Base-by-base conservation (phyloP, 1,284 basidiomycete species). In the Pseudomicrostroma phylloplanum region DNA sequence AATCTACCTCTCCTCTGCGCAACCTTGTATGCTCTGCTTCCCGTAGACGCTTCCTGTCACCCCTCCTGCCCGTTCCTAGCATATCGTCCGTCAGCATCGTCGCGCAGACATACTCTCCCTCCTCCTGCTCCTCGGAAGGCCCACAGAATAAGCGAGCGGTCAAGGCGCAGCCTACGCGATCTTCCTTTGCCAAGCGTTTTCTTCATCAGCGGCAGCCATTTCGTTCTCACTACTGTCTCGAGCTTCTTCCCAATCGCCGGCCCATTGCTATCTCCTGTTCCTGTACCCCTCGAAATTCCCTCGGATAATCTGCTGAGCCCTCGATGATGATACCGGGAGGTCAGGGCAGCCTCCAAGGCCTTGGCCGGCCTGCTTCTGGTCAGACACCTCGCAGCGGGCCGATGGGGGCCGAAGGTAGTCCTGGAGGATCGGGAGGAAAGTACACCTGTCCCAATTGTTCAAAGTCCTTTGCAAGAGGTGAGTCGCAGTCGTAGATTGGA, bases 391-490 rank as follows among this genome's bases (percentile, higher is more conserved):
- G 46, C 17, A 48, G 12, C 46, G 30, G 30, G 30, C 30, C 3
- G 30, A 36, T 36, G 30, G 30, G 30, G 30, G 4, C 30, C 30
- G 30, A 36, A 36, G 9, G 30, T 36, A 36, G 30, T 9, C 30
- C 30, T 36, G 30, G 4, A 36, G 30, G 30, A 36, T 36, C 30
- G 30, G 30, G 30, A 36, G 30, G 30, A 36, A 48, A 48, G 12
- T 62, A 57, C 42, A 15, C n/a, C 19, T 62, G 61, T 48, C 61
- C 61, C 26, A 62, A 62, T 58, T 62, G 61, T 42, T n/a, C 21
- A 39, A 62, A 62, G 53, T 26, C 42, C 6, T 62, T 62, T 55
- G 58, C 59, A 9, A 56, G 61, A 26, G 59, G 59, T 61, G 55
- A 57, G 59, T 36, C 25, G 39, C 17, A 21, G 17, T 25, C 30